phyloP scores from a whole-genome alignment of 352 stramenopile species.

The Pythium pyrilobum region DNA sequence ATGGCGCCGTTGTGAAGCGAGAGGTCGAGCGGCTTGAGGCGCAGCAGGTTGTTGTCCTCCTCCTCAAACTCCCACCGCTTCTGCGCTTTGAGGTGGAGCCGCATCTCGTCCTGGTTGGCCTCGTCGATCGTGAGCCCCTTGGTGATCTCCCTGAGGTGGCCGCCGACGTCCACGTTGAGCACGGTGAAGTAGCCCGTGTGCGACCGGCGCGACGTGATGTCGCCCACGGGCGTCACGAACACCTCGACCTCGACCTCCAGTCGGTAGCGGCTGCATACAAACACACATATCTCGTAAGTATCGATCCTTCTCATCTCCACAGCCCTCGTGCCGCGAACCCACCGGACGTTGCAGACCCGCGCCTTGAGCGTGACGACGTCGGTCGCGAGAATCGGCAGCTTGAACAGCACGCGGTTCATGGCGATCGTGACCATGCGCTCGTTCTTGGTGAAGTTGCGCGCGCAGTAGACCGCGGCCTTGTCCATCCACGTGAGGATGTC shows the following conservation, averaged over 20 bases:
- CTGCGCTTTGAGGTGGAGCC: constrained; percentile 26
- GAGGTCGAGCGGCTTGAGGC: constrained; percentile 7
- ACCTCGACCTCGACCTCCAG: constrained; percentile 31
- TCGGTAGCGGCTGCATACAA: constrained; percentile 27
- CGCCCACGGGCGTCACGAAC: constrained; percentile 24
- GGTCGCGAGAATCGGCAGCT: constrained; percentile 38
- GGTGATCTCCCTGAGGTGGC: constrained; percentile 29
- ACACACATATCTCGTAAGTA: background rate
- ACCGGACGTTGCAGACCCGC: constrained; percentile 62
- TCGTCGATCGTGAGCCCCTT: constrained; percentile 28
- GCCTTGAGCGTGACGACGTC: constrained; percentile 80
- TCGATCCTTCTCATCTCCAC: background rate
- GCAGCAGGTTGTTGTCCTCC: constrained; percentile 28
- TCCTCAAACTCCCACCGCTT: constrained; percentile 33
- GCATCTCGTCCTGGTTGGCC: constrained; percentile 35
- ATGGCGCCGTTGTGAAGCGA: background rate
- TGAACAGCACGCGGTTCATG: constrained; percentile 70
- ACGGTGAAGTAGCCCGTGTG: constrained; percentile 41
- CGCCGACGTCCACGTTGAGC: constrained; percentile 31
- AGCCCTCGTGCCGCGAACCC: background rate
- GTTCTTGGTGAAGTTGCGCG: constrained; percentile 81
- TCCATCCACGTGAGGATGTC: constrained; percentile 46
- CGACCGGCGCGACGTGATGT: constrained; percentile 21
- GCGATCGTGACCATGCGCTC: constrained; percentile 49
- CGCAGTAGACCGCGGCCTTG: constrained; percentile 42